Conservation (phyloP, 768 basidiomycete genomes). For the Pholiota microspora region DNA sequence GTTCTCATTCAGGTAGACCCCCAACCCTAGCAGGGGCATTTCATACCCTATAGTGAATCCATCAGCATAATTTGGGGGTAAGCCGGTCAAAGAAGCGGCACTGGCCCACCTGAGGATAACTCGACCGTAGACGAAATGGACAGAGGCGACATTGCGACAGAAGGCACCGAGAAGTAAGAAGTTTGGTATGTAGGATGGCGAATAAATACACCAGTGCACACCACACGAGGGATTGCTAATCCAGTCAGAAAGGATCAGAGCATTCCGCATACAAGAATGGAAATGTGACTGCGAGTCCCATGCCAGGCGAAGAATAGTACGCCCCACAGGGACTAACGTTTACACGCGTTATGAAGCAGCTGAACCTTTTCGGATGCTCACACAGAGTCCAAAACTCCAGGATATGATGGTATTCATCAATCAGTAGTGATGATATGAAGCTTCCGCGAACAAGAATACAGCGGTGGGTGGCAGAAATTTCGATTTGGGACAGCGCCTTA, state of each 20-base stretch:
- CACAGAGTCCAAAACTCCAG: neutral
- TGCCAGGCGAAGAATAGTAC: neutral
- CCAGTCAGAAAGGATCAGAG: neutral
- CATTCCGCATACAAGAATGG: neutral
- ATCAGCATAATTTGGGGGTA: neutral
- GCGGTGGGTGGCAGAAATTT: neutral
- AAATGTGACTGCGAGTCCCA: neutral
- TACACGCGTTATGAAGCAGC: neutral
- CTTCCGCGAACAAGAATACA: neutral
- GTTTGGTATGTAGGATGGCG: neutral
- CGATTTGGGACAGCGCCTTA: neutral
- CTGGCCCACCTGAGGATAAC: conserved; percentile 6
- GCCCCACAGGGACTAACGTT: too few relatives aligned
- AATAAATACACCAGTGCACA: neutral
- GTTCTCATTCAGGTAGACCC: conserved; percentile 11
- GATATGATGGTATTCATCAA: neutral
- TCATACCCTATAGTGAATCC: conserved; percentile 2
- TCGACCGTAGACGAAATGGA: conserved; percentile 4
- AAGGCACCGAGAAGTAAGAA: neutral
- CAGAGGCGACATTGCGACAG: conserved; percentile 3
- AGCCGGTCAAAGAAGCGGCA: neutral
- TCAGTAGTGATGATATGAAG: neutral
- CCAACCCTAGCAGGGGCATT: conserved; percentile 14
- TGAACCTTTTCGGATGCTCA: neutral
- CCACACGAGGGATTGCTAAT: neutral